Evolutionary conservation across 495 filamentous ascomycete genomes (phyloP).

Genomic region (Hypomontagnella submonticulosa): DNA sequence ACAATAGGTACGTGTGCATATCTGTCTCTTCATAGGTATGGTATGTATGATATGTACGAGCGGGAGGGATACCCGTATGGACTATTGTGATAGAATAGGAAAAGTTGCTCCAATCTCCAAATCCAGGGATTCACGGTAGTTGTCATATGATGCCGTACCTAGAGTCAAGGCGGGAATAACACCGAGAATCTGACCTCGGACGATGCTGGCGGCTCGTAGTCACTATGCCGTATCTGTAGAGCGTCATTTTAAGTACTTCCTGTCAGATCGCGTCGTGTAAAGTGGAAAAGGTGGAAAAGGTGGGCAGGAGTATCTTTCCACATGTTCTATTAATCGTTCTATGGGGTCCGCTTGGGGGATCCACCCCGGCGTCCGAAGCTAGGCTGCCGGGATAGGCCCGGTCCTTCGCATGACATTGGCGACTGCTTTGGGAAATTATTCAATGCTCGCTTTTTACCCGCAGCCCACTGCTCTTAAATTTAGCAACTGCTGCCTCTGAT

Average conservation of each 20-base stretch:
- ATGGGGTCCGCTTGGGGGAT: slow-evolving; percentile 41
- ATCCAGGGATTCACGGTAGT: slow-evolving; percentile 10
- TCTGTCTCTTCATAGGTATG: neutral
- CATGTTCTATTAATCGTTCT: slow-evolving; percentile 56
- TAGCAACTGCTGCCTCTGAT: slow-evolving; percentile 54
- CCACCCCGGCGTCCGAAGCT: slow-evolving; percentile 32
- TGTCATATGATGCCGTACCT: slow-evolving; percentile 17
- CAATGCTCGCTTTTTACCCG: slow-evolving; percentile 53
- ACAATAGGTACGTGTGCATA: neutral
- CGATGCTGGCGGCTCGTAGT: slow-evolving; percentile 11
- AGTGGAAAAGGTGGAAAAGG: slow-evolving; percentile 11
- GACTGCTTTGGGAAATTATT: slow-evolving; percentile 60
- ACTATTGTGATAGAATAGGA: slow-evolving; percentile 2
- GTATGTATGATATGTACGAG: neutral
- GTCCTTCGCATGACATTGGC: slow-evolving; percentile 54
- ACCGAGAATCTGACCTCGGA: slow-evolving; percentile 33
- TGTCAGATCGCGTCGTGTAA: slow-evolving; percentile 40
- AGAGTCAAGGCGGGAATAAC: slow-evolving; percentile 16
- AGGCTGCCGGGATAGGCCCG: slow-evolving; percentile 38
- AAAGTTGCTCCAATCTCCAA: slow-evolving; percentile 8
- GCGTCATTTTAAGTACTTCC: slow-evolving; percentile 35
- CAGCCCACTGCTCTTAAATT: slow-evolving; percentile 46
- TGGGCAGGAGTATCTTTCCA: slow-evolving; percentile 47
- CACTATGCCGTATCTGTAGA: slow-evolving; percentile 21
- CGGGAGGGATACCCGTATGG: neutral